phyloP scores from a whole-genome alignment of 345 rosid genomes.

The Aquilaria malaccensis region DNA sequence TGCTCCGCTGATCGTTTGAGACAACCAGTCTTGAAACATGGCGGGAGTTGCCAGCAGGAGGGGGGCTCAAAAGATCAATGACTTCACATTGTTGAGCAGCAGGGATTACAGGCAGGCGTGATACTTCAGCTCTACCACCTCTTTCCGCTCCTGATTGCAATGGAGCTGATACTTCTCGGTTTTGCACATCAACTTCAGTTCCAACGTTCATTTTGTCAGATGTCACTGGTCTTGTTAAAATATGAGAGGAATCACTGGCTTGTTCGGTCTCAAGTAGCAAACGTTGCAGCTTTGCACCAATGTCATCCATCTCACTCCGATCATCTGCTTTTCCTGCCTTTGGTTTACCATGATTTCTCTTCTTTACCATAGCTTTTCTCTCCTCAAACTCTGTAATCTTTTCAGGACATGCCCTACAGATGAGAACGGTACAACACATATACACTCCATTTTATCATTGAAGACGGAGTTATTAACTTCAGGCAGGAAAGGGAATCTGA shows the following conservation, averaged over 20 bases:
- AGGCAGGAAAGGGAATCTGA: no score
- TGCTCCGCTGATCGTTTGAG: constrained; percentile 3
- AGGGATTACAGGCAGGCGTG: constrained; percentile 6
- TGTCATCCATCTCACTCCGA: constrained; percentile 24
- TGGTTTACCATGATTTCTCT: constrained; percentile 28
- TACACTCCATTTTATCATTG: no score
- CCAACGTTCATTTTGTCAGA: constrained; percentile 16
- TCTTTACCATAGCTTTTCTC: constrained; percentile 43
- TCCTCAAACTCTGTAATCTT: constrained; percentile 63
- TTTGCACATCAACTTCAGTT: constrained; percentile 7
- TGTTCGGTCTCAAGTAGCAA: constrained; percentile 49
- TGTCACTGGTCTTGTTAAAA: constrained; percentile 22
- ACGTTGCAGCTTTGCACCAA: constrained; percentile 50
- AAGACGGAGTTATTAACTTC: no score
- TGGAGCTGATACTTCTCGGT: constrained; percentile 13
- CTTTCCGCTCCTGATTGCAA: constrained; percentile 19
- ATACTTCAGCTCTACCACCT: constrained; percentile 2
- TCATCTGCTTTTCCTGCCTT: constrained; percentile 34
- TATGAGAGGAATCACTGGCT: constrained; percentile 16
- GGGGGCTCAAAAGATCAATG: constrained; percentile 77
- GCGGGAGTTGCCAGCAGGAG: constrained; percentile 16
- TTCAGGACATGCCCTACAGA: constrained; percentile 81
- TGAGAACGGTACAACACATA: not conserved
- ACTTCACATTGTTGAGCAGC: constrained; percentile 28
- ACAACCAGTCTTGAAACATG: no score